Evolutionary conservation across 2,329 filamentous ascomycete genomes (phyloP).

Genomic region (Fusarium azukiicola): DNA sequence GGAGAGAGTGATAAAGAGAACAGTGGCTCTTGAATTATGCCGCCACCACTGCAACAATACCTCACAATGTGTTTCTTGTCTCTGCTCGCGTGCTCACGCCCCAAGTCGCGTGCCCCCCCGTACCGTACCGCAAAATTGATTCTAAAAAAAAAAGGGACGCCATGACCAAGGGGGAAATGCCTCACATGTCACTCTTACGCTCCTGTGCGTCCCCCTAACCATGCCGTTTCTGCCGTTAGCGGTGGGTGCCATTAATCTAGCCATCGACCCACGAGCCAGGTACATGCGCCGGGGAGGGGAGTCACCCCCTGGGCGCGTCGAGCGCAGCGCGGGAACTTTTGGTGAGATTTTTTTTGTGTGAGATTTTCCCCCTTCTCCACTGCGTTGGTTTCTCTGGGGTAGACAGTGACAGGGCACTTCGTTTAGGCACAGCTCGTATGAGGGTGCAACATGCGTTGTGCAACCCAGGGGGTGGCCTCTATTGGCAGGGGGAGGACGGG

Average conservation of each 20-base stretch:
- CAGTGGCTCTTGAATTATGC: conserved; percentile 2
- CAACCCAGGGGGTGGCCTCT: conserved; percentile 6
- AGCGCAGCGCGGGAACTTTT: conserved; percentile 11
- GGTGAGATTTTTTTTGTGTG: conserved; percentile 17
- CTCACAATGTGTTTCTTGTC: not conserved
- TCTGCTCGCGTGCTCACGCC: too few relatives aligned
- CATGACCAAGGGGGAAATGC: conserved; percentile 8
- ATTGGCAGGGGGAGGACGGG: not conserved
- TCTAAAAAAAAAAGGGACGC: conserved; percentile 11
- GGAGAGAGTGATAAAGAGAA: not conserved
- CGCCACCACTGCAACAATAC: not conserved
- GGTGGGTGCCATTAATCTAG: not conserved
- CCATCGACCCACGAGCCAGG: conserved; percentile 18
- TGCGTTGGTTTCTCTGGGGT: conserved; percentile 6
- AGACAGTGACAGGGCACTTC: not conserved
- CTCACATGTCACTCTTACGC: conserved; percentile 21
- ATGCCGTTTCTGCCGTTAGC: conserved; percentile 13
- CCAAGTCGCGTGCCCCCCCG: not conserved
- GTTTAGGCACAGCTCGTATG: conserved; percentile 20
- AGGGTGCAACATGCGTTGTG: conserved; percentile 11
- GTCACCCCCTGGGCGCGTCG: not conserved
- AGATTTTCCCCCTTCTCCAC: conserved; percentile 13
- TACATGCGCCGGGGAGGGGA: not conserved
- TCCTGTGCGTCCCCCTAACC: not conserved
- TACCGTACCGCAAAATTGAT: conserved; percentile 3